A percentile compares a stretch with the other conserved stretches of the same genome.
phyloP scores from a whole-genome alignment of 495 filamentous ascomycete species.

The Parathielavia appendiculata region DNA sequence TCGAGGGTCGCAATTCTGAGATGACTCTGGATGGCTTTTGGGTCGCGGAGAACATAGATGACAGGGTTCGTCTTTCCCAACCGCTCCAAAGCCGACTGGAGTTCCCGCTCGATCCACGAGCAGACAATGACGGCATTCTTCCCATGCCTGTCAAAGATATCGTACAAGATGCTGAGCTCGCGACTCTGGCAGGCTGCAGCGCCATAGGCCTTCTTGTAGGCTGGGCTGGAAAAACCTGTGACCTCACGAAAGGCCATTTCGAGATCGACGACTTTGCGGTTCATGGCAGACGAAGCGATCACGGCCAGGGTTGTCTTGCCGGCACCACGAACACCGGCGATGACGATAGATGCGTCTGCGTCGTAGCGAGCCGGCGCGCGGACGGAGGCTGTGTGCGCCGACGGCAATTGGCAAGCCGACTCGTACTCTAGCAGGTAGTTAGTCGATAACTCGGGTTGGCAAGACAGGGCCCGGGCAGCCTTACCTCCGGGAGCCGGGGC shows the following conservation, averaged over 20 bases:
- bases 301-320: slow-evolving; percentile 68
- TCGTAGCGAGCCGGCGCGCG: slow-evolving; percentile 36
- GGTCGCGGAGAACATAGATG: slow-evolving; percentile 60
- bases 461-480: neutral
- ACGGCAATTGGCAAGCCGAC: slow-evolving; percentile 16
- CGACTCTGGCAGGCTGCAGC: slow-evolving; percentile 50
- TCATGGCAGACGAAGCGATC: slow-evolving; percentile 59
- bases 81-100: slow-evolving; percentile 51
- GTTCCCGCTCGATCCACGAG: slow-evolving; percentile 50
- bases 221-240: slow-evolving; percentile 53
- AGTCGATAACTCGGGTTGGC: neutral
- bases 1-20: slow-evolving; percentile 50
- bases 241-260: slow-evolving; percentile 57
- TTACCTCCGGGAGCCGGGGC: slow-evolving; percentile 8
- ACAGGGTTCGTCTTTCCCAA: slow-evolving; percentile 59
- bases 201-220: slow-evolving; percentile 55
- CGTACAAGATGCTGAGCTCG: slow-evolving; percentile 52
- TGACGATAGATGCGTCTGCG: slow-evolving; percentile 57
- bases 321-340: slow-evolving; percentile 64
- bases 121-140: slow-evolving; percentile 61
- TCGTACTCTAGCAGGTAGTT: slow-evolving; percentile 8
- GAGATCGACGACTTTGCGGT: slow-evolving; percentile 58
- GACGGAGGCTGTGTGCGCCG: neutral
- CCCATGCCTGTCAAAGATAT: slow-evolving; percentile 55
- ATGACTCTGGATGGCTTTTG: slow-evolving; percentile 54